Evolutionary conservation across 305 asterid genomes (phyloP), one percentile per base, ranked within the genome.

Genomic region (Fraxinus platypoda): DNA sequence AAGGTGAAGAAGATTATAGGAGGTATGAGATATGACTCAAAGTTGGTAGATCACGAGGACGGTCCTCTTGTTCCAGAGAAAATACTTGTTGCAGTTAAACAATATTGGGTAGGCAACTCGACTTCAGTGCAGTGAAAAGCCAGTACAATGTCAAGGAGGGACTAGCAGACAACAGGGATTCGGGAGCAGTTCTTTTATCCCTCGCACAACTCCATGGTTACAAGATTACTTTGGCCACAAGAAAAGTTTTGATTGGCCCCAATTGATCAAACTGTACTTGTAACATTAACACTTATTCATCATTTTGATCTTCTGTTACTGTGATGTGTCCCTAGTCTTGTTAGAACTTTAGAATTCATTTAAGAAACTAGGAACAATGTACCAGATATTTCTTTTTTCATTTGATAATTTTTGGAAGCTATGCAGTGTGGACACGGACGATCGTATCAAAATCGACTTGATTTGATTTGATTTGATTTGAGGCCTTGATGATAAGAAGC

Each of bases 11-110:
- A 87, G 88, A 87, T 93, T 84, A 90, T 91, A 4, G 88, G 90
- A 26, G 98, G 95, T 34, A 91, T 95, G 94, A 89, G 87, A 82
- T 95, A 95, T 94, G 90, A 89, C 74, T 89, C 91, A 35, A 95
- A 91, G 87, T 85, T 95, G 92, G 80, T 91, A 64, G 98, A 95
- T 87, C 98, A 95, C n/a, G 98, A 95, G 82, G 98, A 95, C 8
- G 98, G 98, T 8, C 98, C 98, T 46, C 97, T 93, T 35, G 90
- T 93, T 59, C 94, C 97, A 0, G 93, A 91, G 92, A 95, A 95
- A 90, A 87, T 92, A 73, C 87, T 95, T 77, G 87, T 91, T 75
- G 97, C 92, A 1, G 98, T 95, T 19, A 95, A 95, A 86, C 92
- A 93, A 75, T 95, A 95, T 41, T 95, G 98, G 98, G 97, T 93